phyloP scores from a whole-genome alignment of 257 asterid species.

The Salvia hispanica region DNA sequence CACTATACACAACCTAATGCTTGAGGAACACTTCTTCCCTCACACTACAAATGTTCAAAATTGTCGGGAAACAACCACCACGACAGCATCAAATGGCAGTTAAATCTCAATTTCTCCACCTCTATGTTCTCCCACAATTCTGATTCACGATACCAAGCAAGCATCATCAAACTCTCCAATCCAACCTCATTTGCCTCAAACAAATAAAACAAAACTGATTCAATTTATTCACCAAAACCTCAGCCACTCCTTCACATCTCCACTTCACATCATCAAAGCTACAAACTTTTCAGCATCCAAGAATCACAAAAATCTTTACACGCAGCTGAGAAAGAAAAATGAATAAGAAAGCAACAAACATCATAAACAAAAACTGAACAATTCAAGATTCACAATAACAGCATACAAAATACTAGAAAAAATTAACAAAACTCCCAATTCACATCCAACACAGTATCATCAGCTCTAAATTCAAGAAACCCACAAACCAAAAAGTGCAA shows the following conservation, averaged over 20 bases:
- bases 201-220: conserved; percentile 2
- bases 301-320: conserved; percentile 18
- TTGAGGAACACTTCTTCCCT: not conserved
- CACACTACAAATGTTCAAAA: not conserved
- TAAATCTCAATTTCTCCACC: not conserved
- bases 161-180: conserved; percentile 1
- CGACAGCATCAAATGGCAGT: conserved; percentile 9
- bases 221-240: conserved; percentile 18
- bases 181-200: conserved; percentile 26
- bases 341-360: conserved; percentile 22
- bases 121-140: not conserved
- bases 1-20: conserved; percentile 16
- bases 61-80: not conserved
- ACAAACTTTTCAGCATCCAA: conserved; percentile 30
- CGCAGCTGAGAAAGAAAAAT: conserved; percentile 30
- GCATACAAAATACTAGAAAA: conserved; percentile 20
- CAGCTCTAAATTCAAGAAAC: conserved; percentile 34
- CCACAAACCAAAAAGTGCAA: conserved; percentile 32
- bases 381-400: conserved; percentile 31
- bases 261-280: conserved; percentile 20
- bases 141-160: conserved; percentile 2
- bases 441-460: not conserved
- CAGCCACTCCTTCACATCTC: conserved; percentile 27
- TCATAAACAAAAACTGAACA: conserved; percentile 14
- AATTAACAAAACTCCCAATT: conserved; percentile 31